Evolutionary conservation across 2,329 filamentous ascomycete species (phyloP).

Genomic region (Aspergillus ochraceus): DNA sequence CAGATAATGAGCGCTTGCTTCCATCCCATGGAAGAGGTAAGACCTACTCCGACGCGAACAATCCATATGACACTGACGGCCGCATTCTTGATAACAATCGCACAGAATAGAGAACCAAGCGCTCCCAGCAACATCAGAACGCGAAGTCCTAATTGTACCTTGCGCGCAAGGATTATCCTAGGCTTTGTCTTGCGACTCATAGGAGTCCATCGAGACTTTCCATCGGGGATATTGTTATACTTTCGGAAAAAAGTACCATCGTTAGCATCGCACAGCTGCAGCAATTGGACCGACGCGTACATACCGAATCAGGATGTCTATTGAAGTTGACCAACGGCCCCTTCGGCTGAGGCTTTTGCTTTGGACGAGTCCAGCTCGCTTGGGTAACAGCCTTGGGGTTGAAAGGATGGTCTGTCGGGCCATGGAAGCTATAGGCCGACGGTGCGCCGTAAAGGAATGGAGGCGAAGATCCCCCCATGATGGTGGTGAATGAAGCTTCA

Average conservation of each 20-base stretch:
- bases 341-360: slow-evolving; percentile 62
- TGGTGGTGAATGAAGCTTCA: slow-evolving; percentile 28
- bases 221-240: slow-evolving; percentile 59
- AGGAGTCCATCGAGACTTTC: slow-evolving; percentile 60
- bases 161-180: slow-evolving; percentile 68
- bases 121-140: slow-evolving; percentile 67
- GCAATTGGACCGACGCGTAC: slow-evolving; percentile 23
- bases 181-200: slow-evolving; percentile 71
- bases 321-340: slow-evolving; percentile 83
- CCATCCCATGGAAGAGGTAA: not conserved
- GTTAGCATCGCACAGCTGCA: not conserved
- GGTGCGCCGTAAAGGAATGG: slow-evolving; percentile 73
- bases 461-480: slow-evolving; percentile 56
- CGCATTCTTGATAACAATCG: slow-evolving; percentile 73
- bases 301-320: slow-evolving; percentile 75
- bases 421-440: slow-evolving; percentile 54
- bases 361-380: slow-evolving; percentile 68
- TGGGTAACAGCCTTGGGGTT: slow-evolving; percentile 85
- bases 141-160: slow-evolving; percentile 68
- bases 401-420: slow-evolving; percentile 59
- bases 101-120: slow-evolving; percentile 69
- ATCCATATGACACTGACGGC: slow-evolving; percentile 69
- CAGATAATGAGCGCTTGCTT: not conserved
- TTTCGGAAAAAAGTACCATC: slow-evolving; percentile 16
- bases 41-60: slow-evolving; percentile 70